These are phyloP conservation scores for Neurospora tetrasperma DNA, from an alignment of 495 filamentous ascomycete species.

Conservation along the genomic window DNA sequence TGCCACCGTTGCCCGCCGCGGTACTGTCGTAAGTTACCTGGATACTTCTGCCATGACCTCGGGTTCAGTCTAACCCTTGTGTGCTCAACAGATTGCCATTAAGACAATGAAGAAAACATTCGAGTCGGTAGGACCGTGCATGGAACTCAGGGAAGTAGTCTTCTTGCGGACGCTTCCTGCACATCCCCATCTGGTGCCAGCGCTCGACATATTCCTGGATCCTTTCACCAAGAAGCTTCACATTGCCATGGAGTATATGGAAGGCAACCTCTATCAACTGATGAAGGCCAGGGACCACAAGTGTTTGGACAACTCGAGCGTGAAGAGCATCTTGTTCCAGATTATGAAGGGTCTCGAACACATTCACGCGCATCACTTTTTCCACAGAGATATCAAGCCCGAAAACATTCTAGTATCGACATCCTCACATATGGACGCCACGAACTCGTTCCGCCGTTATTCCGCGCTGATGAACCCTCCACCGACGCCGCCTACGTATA, in stretches of 20 bases:
- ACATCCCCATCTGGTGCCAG: conserved; percentile 88
- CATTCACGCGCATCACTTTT: conserved; percentile 94
- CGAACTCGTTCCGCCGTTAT: conserved; percentile 76
- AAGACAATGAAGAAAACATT: conserved; percentile 99
- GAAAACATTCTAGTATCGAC: conserved; percentile 98
- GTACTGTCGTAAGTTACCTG: conserved; percentile 67
- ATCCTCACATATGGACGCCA: conserved; percentile 69
- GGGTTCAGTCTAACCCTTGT: not conserved
- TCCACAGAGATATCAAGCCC: conserved; percentile 98
- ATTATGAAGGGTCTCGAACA: conserved; percentile 94
- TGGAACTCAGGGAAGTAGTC: conserved; percentile 92
- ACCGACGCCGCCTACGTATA: conserved; percentile 84
- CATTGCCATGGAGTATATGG: conserved; percentile 99
- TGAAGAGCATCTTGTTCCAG: conserved; percentile 96
- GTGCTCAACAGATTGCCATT: conserved; percentile 68
- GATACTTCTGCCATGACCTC: not conserved
- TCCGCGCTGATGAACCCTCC: conserved; percentile 90
- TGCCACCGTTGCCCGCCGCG: conserved; percentile 75
- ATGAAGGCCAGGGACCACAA: conserved; percentile 99
- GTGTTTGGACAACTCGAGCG: conserved; percentile 74
- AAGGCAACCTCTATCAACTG: conserved; percentile 95
- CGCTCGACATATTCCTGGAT: conserved; percentile 97
- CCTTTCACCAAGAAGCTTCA: conserved; percentile 91
- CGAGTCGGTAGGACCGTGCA: conserved; percentile 76
- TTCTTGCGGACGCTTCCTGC: conserved; percentile 81